These are phyloP conservation scores for Coemansia sp. DNA, from an alignment of 192 early-diverging fungal species.

Conservation along the genomic window DNA sequence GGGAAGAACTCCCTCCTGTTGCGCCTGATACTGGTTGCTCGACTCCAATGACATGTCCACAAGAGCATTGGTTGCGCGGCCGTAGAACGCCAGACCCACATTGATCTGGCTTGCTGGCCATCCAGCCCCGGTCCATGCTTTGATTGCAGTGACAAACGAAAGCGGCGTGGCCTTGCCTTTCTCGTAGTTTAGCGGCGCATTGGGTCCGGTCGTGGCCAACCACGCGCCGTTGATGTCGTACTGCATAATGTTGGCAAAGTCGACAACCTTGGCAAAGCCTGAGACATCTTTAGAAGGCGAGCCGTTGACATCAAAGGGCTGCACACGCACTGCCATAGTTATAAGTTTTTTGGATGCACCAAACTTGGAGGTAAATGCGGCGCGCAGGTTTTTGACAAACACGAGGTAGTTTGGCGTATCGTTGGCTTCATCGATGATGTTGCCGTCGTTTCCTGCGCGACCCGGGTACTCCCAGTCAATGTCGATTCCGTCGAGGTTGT, in stretches of 20 bases:
- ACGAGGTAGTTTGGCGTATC: constrained; percentile 66
- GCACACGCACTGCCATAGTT: constrained; percentile 63
- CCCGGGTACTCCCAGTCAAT: constrained; percentile 77
- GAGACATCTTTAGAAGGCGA: constrained; percentile 57
- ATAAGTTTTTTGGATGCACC: too few relatives aligned
- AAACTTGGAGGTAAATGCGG: constrained; percentile 52
- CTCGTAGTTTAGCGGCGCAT: constrained; percentile 59
- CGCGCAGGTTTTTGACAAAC: constrained; percentile 65
- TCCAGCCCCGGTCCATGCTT: constrained; percentile 60
- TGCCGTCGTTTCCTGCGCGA: constrained; percentile 36
- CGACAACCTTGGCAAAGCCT: constrained; percentile 64
- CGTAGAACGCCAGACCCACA: constrained; percentile 67
- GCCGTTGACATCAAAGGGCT: constrained; percentile 58
- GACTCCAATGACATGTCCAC: constrained; percentile 32
- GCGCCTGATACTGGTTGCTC: constrained; percentile 34
- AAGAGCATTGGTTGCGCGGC: constrained; percentile 51
- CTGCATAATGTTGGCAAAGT: constrained; percentile 69
- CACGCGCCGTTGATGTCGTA: constrained; percentile 67
- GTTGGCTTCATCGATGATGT: constrained; percentile 51
- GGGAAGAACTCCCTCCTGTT: constrained; percentile 26
- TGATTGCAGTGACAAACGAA: constrained; percentile 57
- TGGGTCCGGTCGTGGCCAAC: constrained; percentile 59
- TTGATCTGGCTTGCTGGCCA: constrained; percentile 65
- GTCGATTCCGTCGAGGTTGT: constrained; percentile 71
- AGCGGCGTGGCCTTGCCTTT: constrained; percentile 32